A percentile compares a stretch with the other conserved stretches of the same genome.
Evolutionary conservation across 805 yeast genomes (phyloP).

Genomic region (Zygotorulaspora chibaensis): DNA sequence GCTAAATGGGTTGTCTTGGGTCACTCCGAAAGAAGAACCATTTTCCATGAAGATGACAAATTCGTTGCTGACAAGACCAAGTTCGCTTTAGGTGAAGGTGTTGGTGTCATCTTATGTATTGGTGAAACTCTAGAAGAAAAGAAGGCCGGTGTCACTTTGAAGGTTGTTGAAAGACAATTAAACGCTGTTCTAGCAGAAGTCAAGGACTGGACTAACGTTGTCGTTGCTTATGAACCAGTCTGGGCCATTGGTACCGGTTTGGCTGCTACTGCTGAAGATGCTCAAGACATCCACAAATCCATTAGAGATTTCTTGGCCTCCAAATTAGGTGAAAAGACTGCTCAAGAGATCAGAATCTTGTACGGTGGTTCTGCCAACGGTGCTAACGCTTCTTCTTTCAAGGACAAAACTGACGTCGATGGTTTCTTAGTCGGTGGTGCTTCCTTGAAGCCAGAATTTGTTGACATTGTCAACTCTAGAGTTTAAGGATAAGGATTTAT

Average conservation of each 20-base stretch:
- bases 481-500: slow-evolving; percentile 4
- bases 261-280: slow-evolving; percentile 98
- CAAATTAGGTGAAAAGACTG: slow-evolving; percentile 73
- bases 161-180: slow-evolving; percentile 84
- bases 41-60: slow-evolving; percentile 86
- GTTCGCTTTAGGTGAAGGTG: slow-evolving; percentile 85
- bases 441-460: slow-evolving; percentile 95
- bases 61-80: slow-evolving; percentile 90
- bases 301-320: slow-evolving; percentile 79
- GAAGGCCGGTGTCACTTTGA: slow-evolving; percentile 79
- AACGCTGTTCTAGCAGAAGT: slow-evolving; percentile 79
- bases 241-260: slow-evolving; percentile 99
- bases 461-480: slow-evolving; percentile 92
- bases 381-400: slow-evolving; percentile 83
- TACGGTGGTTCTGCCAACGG: slow-evolving; percentile 99
- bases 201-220: slow-evolving; percentile 85
- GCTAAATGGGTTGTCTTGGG: slow-evolving; percentile 94
- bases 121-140: slow-evolving; percentile 98
- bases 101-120: slow-evolving; percentile 90
- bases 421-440: slow-evolving; percentile 99
- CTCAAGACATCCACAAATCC: slow-evolving; percentile 87
- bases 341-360: slow-evolving; percentile 79
- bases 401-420: slow-evolving; percentile 89
- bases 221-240: slow-evolving; percentile 97
- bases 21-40: slow-evolving; percentile 97